Evolutionary conservation across 352 stramenopile genomes (phyloP).

Genomic region (Blastocystis sp.): DNA sequence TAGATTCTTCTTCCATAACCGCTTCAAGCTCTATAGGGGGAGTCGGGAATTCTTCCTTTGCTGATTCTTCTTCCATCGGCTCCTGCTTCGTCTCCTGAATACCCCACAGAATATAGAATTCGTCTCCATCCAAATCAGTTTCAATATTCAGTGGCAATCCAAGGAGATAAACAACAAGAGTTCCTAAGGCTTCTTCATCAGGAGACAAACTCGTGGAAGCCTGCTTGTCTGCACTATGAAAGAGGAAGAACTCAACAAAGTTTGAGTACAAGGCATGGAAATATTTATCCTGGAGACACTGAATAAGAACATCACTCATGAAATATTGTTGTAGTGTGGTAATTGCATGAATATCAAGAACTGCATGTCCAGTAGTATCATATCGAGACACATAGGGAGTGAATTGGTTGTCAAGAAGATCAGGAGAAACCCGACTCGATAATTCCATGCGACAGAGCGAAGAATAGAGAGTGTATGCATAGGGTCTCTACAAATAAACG

Average conservation of each 20-base stretch:
- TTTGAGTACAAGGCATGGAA: background rate
- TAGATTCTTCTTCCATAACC: background rate
- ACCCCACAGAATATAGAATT: background rate
- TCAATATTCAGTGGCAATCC: background rate
- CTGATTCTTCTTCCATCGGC: background rate
- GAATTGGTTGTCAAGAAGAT: background rate
- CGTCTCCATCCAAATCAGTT: background rate
- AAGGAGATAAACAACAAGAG: background rate
- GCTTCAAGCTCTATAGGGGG: background rate
- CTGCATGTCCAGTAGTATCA: background rate
- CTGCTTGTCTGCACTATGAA: background rate
- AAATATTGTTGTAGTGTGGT: constrained; percentile 17
- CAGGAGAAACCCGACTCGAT: background rate
- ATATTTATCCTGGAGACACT: background rate
- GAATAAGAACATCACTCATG: background rate
- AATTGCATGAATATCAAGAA: constrained; percentile 13
- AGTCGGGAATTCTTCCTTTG: background rate
- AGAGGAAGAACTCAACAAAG: background rate
- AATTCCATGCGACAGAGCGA: background rate
- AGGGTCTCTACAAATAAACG: background rate
- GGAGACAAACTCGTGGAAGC: no score
- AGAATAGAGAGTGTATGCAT: background rate
- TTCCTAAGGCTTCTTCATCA: no score
- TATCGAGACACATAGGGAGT: constrained; percentile 16
- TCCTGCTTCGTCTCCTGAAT: background rate